Percentiles rank a stretch among this genome's conserved stretches.
Evolutionary conservation across 1,284 basidiomycete genomes (phyloP).

Genomic region (Puccinia polysora): DNA sequence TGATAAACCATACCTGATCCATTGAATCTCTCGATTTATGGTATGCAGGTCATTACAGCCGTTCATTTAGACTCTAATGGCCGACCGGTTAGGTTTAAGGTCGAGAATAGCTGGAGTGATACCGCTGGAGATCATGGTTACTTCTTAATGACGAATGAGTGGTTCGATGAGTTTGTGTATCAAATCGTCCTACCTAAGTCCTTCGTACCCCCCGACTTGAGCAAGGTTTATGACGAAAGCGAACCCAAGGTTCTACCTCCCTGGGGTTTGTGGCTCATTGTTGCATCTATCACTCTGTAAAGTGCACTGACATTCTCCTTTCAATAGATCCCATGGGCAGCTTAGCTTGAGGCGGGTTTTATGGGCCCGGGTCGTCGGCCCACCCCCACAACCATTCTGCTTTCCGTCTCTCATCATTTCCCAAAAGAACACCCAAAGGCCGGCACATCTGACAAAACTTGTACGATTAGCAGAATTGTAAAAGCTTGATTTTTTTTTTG

Average conservation of each 20-base stretch:
- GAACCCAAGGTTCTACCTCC: constrained; percentile 66
- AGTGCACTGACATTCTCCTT: no score
- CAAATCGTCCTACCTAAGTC: constrained; percentile 76
- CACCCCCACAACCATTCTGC: no score
- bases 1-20: no score
- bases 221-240: constrained; percentile 69
- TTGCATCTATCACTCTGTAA: no score
- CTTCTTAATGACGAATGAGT: constrained; percentile 68
- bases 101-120: constrained; percentile 94
- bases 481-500: no score
- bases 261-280: constrained; percentile 62
- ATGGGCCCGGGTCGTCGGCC: no score
- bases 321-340: no score
- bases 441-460: no score
- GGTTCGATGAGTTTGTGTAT: constrained; percentile 85
- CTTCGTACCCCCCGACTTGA: constrained; percentile 67
- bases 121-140: constrained; percentile 75
- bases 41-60: constrained; percentile 79
- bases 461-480: no score
- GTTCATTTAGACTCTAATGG: constrained; percentile 78
- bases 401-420: no score
- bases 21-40: constrained; percentile 50
- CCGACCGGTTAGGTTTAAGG: constrained; percentile 77
- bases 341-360: no score
- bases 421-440: no score